Conservation (phyloP, 805 yeast species). For the Candida nanaspora region DNA sequence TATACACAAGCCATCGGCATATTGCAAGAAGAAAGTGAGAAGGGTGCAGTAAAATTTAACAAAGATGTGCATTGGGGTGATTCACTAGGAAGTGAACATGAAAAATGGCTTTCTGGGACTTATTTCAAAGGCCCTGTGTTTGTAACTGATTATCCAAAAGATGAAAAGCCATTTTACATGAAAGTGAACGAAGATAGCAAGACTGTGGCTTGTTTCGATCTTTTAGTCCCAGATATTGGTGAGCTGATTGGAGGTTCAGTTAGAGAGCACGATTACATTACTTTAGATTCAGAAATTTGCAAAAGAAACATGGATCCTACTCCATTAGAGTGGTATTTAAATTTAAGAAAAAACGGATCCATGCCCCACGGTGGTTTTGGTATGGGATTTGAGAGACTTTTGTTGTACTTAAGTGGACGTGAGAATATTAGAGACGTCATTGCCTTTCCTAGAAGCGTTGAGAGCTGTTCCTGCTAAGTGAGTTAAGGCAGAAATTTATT, state of each 20-base stretch:
- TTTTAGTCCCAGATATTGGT: constrained; percentile 85
- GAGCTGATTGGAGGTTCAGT: constrained; percentile 93
- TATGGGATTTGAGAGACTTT: constrained; percentile 82
- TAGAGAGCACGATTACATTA: constrained; percentile 62
- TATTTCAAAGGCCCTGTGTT: constrained; percentile 71
- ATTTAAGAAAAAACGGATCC: constrained; percentile 67
- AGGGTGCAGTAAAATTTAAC: constrained; percentile 28
- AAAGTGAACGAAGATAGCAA: constrained; percentile 35
- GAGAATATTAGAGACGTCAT: constrained; percentile 83
- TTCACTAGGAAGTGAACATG: constrained; percentile 76
- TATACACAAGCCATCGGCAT: constrained; percentile 70
- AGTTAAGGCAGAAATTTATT: too few species aligned
- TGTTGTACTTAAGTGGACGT: constrained; percentile 64
- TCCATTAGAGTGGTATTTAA: constrained; percentile 73
- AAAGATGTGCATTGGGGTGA: constrained; percentile 61
- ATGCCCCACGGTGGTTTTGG: constrained; percentile 98
- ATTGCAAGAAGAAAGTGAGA: constrained; percentile 26
- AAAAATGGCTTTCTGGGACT: constrained; percentile 77
- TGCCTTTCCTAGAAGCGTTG: constrained; percentile 75
- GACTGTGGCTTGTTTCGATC: constrained; percentile 87
- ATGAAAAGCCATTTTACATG: constrained; percentile 91
- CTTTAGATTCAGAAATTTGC: constrained; percentile 42
- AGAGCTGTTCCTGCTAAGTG: constrained; percentile 39
- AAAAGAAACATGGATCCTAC: constrained; percentile 48
- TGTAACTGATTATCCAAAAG: constrained; percentile 79